Evolutionary conservation across 805 yeast species (phyloP), one percentile per base, ranked within the genome.

Genomic region (Myxozyma neglecta): DNA sequence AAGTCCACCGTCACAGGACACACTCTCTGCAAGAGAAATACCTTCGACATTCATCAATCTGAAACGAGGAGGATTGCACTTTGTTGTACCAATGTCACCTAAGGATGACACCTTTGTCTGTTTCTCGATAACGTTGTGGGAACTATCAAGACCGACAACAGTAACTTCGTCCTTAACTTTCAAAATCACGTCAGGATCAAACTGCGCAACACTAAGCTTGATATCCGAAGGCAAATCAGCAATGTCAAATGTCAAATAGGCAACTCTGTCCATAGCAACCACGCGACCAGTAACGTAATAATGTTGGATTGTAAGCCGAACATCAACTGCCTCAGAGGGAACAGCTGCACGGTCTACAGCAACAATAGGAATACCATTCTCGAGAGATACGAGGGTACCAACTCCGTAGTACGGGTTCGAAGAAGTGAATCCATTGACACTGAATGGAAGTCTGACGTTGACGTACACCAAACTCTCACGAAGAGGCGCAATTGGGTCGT

Each of bases 51-150:
- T 64, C 24, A 48, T 50, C 43, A 64, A 39, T 20, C 65, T 24
- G 47, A 58, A 60, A 39, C 67, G 59, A 14, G 67, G 67, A 35
- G 67, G 67, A 20, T 61, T 61, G 50, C 62, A 64, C 36, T 59
- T 64, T 10, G 66, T 36, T n/a, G 67, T 49, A 14, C 60, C 60
- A n/a, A 55, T 57, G n/a, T 58, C 61, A 40, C 59, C 55, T 6
- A 64, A 32, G 4, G 56, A 14, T 16, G 36, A 18, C 11, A 64
- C 57, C 6, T 48, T 18, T 7, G 67, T 58, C 16, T 32, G 24
- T 39, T 64, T 64, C 48, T 61, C 67, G n/a, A 60, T 51, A 2
- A 61, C 24, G 5, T 56, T 36, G 16, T 59, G 66, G 20, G 51
- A 20, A 3, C 57, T 20, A 20, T 54, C 52, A 4, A 64, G 52